phyloP scores from a whole-genome alignment of 768 basidiomycete species.

The Leccinum olivaceopallidum region DNA sequence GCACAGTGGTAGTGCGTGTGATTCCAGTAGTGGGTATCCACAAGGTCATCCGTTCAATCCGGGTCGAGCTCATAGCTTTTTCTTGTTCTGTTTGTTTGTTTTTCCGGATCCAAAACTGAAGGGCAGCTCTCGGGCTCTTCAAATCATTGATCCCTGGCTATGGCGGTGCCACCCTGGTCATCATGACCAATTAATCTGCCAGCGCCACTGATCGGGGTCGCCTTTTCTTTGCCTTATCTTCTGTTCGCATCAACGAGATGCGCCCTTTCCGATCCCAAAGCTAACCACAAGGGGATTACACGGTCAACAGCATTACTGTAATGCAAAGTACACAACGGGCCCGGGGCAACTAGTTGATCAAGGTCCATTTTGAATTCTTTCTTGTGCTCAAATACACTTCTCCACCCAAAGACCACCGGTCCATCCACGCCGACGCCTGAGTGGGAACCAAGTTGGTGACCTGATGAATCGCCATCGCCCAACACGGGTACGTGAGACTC shows the following conservation, averaged over 20 bases:
- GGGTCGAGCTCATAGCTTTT: constrained; percentile 36
- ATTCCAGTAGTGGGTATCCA: constrained; percentile 33
- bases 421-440: constrained; percentile 73
- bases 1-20: constrained; percentile 38
- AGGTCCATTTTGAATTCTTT: constrained; percentile 65
- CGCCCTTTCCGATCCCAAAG: not conserved
- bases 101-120: not conserved
- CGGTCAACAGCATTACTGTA: not conserved
- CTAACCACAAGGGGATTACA: not conserved
- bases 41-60: constrained; percentile 48
- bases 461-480: constrained; percentile 3
- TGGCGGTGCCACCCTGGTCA: not conserved
- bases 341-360: constrained; percentile 15
- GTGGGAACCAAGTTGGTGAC: constrained; percentile 72
- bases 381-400: constrained; percentile 73
- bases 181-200: not conserved
- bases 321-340: not conserved
- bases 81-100: not conserved
- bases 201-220: not conserved
- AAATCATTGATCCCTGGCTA: not conserved
- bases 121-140: not conserved
- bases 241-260: not conserved
- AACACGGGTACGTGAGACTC: not conserved
- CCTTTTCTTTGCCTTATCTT: not conserved
- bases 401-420: constrained; percentile 46